Percentiles rank a stretch among this genome's conserved stretches.
Evolutionary conservation across 225 moss, liverwort and hornwort species (phyloP).

Genomic region (Ulota crispa): DNA sequence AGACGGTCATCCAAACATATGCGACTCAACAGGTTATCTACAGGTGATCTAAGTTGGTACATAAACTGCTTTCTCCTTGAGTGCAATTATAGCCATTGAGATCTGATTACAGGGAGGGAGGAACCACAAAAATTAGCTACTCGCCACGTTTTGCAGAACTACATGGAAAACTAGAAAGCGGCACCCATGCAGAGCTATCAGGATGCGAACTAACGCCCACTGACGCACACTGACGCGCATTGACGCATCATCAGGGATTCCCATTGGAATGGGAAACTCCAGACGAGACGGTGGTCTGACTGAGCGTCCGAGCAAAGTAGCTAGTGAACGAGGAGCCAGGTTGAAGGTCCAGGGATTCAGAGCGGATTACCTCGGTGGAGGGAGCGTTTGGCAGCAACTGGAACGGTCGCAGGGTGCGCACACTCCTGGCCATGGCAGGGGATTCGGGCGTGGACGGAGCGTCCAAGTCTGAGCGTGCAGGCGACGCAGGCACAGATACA

Average conservation of each 20-base stretch:
- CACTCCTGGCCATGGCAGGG: constrained; percentile 20
- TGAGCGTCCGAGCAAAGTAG: constrained; percentile 1
- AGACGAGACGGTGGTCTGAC: background rate
- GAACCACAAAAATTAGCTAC: background rate
- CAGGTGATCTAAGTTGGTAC: too few relatives aligned
- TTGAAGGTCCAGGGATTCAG: background rate
- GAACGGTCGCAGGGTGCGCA: constrained; percentile 35
- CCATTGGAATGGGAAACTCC: background rate
- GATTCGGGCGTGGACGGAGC: constrained; percentile 41
- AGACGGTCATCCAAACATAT: too few relatives aligned
- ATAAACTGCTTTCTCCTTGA: too few relatives aligned
- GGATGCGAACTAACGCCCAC: background rate
- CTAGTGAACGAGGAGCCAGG: background rate
- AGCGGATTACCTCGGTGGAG: background rate
- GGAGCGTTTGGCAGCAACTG: constrained; percentile 23
- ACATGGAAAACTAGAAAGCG: background rate
- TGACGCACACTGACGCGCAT: too few relatives aligned
- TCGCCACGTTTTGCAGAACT: background rate
- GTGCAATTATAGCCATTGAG: background rate
- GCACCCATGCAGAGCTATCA: background rate
- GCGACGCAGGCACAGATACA: constrained; percentile 35
- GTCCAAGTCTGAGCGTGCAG: constrained; percentile 29
- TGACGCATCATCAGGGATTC: background rate
- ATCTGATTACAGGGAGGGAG: background rate
- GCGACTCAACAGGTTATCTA: too few relatives aligned